phyloP scores from a whole-genome alignment of 495 filamentous ascomycete genomes.

The Friedmanniomyces endolithicus region DNA sequence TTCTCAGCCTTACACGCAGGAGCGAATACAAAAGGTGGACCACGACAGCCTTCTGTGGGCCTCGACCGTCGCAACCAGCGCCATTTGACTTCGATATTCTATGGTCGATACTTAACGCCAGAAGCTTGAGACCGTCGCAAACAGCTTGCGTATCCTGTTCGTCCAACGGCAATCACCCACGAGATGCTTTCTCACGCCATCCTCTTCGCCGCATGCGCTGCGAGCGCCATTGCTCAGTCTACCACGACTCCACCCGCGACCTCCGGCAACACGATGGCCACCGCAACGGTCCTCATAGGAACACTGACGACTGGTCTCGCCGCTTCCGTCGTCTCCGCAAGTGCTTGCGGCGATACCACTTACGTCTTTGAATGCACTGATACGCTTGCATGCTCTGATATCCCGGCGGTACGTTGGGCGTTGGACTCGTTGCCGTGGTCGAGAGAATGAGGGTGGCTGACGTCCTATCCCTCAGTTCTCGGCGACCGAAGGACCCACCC shows the following conservation, averaged over 20 bases:
- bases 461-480: not conserved
- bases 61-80: too few species aligned
- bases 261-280: not conserved
- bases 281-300: not conserved
- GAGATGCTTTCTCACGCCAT: not conserved
- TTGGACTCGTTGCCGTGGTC: too few species aligned
- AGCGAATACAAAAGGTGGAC: too few species aligned
- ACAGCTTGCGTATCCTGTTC: not conserved
- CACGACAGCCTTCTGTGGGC: too few species aligned
- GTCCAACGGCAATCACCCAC: not conserved
- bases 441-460: too few species aligned
- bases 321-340: not conserved
- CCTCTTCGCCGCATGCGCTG: not conserved
- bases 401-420: not conserved
- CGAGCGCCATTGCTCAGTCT: not conserved
- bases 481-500: conserved; percentile 2
- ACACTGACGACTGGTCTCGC: not conserved
- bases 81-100: too few species aligned
- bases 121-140: too few species aligned
- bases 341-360: not conserved
- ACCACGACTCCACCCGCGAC: not conserved
- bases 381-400: not conserved
- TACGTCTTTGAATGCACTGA: conserved; percentile 5
- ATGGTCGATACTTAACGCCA: too few species aligned
- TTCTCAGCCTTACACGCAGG: too few species aligned